These are phyloP conservation scores for Sarcodon sp. DNA, from an alignment of 768 basidiomycete species.

Conservation along the genomic window DNA sequence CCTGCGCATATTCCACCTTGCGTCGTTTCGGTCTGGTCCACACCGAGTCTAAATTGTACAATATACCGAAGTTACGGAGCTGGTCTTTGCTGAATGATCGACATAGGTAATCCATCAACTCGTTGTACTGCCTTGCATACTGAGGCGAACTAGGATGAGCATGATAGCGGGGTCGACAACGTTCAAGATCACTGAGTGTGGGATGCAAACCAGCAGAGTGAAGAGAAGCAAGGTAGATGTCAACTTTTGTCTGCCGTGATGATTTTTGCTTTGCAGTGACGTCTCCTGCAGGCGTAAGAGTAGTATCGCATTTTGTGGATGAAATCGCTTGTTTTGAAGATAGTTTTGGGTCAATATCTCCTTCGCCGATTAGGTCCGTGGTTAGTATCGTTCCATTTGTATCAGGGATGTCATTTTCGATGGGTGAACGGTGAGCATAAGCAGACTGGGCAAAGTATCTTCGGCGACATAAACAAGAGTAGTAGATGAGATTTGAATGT, in stretches of 20 bases:
- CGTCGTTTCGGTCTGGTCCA: constrained; percentile 6
- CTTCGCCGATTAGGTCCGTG: too few species aligned
- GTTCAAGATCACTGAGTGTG: constrained; percentile 50
- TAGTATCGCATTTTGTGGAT: too few species aligned
- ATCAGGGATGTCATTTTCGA: too few species aligned
- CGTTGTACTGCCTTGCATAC: constrained; percentile 41
- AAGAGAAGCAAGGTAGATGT: constrained; percentile 44
- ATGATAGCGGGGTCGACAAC: constrained; percentile 29
- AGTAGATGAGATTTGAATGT: too few species aligned
- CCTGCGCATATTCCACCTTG: constrained; percentile 15
- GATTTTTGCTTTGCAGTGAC: too few species aligned
- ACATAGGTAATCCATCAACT: constrained; percentile 38
- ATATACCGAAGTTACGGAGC: constrained; percentile 36
- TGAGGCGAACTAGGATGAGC: constrained; percentile 25
- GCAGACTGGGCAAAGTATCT: too few species aligned
- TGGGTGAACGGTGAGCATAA: too few species aligned
- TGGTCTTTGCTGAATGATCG: constrained; percentile 55
- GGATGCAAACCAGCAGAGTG: constrained; percentile 30
- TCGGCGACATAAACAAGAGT: too few species aligned
- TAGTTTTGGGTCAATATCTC: too few species aligned
- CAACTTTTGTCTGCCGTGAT: constrained; percentile 24
- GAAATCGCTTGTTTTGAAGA: too few species aligned
- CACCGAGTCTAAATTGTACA: constrained; percentile 27
- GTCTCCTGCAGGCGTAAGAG: too few species aligned
- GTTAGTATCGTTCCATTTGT: too few species aligned